These are phyloP conservation scores for Aspergillus vadensis DNA, from an alignment of 2,329 filamentous ascomycete species.

Conservation along the genomic window DNA sequence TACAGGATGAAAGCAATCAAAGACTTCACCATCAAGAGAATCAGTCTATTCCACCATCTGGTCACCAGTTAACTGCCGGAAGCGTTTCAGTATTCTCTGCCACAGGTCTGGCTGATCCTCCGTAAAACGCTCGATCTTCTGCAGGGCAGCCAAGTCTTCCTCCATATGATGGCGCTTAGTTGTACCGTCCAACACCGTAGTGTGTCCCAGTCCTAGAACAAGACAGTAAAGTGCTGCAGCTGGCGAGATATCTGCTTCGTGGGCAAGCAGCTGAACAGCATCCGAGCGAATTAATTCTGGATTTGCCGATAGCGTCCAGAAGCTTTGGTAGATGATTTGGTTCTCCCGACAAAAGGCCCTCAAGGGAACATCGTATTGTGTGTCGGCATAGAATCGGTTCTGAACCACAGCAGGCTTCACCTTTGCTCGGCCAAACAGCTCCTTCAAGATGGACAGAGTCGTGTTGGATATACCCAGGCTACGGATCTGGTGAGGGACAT, in stretches of 20 bases:
- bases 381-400: conserved; percentile 69
- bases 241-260: conserved; percentile 42
- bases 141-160: conserved; percentile 53
- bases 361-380: conserved; percentile 61
- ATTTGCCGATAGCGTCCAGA: conserved; percentile 65
- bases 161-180: conserved; percentile 55
- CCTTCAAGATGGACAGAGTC: conserved; percentile 58
- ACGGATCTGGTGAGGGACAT: conserved; percentile 65
- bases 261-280: conserved; percentile 55
- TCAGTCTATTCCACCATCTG: neutral
- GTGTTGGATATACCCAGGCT: conserved; percentile 76
- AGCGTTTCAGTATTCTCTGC: conserved; percentile 50
- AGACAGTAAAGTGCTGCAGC: conserved; percentile 58
- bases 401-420: conserved; percentile 68
- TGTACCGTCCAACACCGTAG: conserved; percentile 59
- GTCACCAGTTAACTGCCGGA: conserved; percentile 49
- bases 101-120: conserved; percentile 53
- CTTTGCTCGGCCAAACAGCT: conserved; percentile 48
- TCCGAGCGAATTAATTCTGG: conserved; percentile 51
- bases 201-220: conserved; percentile 55
- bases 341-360: conserved; percentile 58
- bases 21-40: neutral
- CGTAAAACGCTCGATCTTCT: conserved; percentile 46
- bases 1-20: neutral
- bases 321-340: conserved; percentile 59